These are phyloP conservation scores for Tardiomyces depauwii DNA, from an alignment of 1,139 yeast genomes.

Conservation along the genomic window DNA sequence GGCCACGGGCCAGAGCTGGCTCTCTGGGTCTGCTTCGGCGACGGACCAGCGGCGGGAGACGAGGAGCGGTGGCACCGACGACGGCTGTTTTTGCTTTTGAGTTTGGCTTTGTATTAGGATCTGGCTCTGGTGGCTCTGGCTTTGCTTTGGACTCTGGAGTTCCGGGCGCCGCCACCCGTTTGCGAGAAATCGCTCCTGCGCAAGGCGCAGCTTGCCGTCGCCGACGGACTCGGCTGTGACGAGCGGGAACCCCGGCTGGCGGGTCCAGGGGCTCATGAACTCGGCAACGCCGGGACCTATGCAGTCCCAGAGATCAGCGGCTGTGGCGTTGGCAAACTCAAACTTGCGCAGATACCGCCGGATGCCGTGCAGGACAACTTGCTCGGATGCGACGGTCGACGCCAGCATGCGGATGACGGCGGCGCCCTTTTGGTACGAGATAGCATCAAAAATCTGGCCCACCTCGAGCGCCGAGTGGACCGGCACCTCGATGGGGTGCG, in stretches of 20 bases:
- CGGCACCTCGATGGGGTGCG: conserved; percentile 84
- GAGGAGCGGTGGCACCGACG: too few species aligned
- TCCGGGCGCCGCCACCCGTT: conserved; percentile 71
- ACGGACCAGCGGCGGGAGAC: too few species aligned
- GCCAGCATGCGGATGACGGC: conserved; percentile 64
- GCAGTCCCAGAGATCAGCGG: conserved; percentile 73
- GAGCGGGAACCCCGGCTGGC: conserved; percentile 72
- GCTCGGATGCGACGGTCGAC: conserved; percentile 65
- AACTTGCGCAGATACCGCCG: conserved; percentile 59
- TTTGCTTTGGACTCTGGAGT: too few species aligned
- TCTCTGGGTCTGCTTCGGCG: conserved; percentile 36
- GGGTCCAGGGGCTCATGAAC: conserved; percentile 77
- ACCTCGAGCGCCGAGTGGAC: conserved; percentile 73
- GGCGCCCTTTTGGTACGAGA: conserved; percentile 76
- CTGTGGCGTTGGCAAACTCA: conserved; percentile 65
- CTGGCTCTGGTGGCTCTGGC: too few species aligned
- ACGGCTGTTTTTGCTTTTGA: too few species aligned
- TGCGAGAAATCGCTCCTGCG: conserved; percentile 65
- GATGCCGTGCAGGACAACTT: conserved; percentile 66
- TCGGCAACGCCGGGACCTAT: conserved; percentile 61
- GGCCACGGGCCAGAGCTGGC: conserved; percentile 66
- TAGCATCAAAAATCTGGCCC: conserved; percentile 78
- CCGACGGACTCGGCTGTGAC: conserved; percentile 38
- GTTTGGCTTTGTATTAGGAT: too few species aligned
- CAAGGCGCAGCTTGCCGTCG: conserved; percentile 34